Base-by-base conservation (phyloP, 192 early-diverging fungal genomes). In the Linnemannia schmuckeri region DNA sequence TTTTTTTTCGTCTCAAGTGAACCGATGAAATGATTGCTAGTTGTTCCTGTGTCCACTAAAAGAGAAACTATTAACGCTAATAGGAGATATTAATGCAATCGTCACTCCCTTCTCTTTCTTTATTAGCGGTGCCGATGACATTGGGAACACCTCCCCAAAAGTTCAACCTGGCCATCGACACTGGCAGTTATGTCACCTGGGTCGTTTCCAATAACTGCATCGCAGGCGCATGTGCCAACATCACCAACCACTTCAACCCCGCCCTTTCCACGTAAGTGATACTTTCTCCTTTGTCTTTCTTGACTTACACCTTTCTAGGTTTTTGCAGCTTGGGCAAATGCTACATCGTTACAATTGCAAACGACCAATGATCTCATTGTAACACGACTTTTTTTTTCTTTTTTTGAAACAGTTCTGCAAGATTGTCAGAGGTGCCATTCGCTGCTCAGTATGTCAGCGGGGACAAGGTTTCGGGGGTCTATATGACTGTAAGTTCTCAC, bases 111-210 rank as follows among this genome's bases (percentile, higher is more conserved):
- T 2, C 46, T 0, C 9, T 61, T 6, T 61, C n/a, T n/a, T 27
- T 61, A 27, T 61, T 66, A 87, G 85, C 85, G 9, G 55, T 87
- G 5, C 35, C 75, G 1, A 90, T 96, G 24, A 89, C 90, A 9
- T 75, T 96, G 10, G 95, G 95, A 70, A 93, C 93, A 3, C 95
- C 95, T 13, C 89, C 91, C 27, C 94, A 94, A 70, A 82, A 80
- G 33, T 95, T 95, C 66, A 91, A 92, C 18, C 85, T 95, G 69
- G 91, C 89, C n/a, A 94, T 96, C 44, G 95, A 96, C 77, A 96
- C 95, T 0, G 95, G 95, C 12, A 94, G 93, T 18, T 85, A 91
- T 22, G 92, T 94, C 83, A 88, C 95, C 71, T 96, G 95, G 94
- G 57, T 92, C 3, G 82, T 90, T 1, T 80, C 81, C 30, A 87